A percentile compares a stretch with the other conserved stretches of the same genome.
Evolutionary conservation across 2,329 filamentous ascomycete genomes (phyloP).

Genomic region (Ophiognomonia clavigignenti-juglandacearum): DNA sequence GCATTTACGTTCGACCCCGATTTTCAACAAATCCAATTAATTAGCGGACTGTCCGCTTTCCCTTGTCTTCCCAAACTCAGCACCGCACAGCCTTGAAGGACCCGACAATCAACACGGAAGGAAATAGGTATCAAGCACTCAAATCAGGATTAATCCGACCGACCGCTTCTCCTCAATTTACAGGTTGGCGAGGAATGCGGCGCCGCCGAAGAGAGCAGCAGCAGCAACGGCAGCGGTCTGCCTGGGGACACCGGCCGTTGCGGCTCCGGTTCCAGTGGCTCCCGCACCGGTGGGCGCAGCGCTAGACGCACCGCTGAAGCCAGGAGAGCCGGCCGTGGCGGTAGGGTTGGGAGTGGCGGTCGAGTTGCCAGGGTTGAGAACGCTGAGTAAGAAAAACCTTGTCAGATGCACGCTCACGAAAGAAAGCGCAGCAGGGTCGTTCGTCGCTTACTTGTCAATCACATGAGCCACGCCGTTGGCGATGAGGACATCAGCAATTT

Average conservation of each 20-base stretch:
- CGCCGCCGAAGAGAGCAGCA: slow-evolving; percentile 11
- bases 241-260: slow-evolving; percentile 1
- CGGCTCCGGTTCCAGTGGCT: not conserved
- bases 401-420: not conserved
- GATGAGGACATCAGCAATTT: slow-evolving; percentile 48
- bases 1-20: too few relatives aligned
- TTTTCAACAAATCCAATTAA: too few relatives aligned
- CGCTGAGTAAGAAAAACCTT: slow-evolving; percentile 14
- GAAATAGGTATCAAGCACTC: not conserved
- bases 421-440: not conserved
- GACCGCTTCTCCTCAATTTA: not conserved
- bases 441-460: slow-evolving; percentile 42
- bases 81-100: too few relatives aligned
- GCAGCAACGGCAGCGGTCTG: slow-evolving; percentile 10
- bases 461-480: slow-evolving; percentile 56
- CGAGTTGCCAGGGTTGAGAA: slow-evolving; percentile 41
- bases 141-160: not conserved
- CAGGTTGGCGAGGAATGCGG: slow-evolving; percentile 6
- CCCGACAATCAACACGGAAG: too few relatives aligned
- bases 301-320: slow-evolving; percentile 21
- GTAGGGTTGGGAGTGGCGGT: slow-evolving; percentile 31
- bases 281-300: slow-evolving; percentile 12
- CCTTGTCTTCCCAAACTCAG: too few relatives aligned
- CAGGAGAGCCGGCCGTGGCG: slow-evolving; percentile 30
- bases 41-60: too few relatives aligned